These are phyloP conservation scores for Saccharomycopsis olivae DNA, from an alignment of 805 yeast genomes.

Conservation along the genomic window DNA sequence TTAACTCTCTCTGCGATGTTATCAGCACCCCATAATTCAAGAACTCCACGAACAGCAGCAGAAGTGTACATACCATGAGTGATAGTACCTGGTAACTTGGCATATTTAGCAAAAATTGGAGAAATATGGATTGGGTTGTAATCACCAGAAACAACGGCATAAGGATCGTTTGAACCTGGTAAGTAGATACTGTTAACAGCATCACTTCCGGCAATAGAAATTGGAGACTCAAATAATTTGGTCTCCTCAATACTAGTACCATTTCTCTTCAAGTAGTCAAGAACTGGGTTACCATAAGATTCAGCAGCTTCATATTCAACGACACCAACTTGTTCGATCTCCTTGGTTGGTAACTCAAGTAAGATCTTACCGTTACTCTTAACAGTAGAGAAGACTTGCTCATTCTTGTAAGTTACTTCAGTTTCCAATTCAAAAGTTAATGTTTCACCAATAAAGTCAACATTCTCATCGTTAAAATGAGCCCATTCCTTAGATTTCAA, in stretches of 20 bases:
- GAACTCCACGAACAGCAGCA: conserved; percentile 88
- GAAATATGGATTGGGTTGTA: conserved; percentile 98
- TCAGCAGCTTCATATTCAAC: conserved; percentile 84
- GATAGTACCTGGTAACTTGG: conserved; percentile 91
- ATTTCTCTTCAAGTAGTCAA: conserved; percentile 83
- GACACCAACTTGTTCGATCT: conserved; percentile 71
- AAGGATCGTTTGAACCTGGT: conserved; percentile 93
- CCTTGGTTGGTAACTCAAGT: conserved; percentile 87
- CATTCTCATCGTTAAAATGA: conserved; percentile 58
- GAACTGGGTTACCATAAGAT: conserved; percentile 95
- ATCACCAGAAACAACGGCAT: conserved; percentile 96
- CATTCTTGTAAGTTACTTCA: conserved; percentile 68
- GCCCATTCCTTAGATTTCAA: conserved; percentile 97
- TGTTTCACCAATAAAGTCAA: conserved; percentile 67
- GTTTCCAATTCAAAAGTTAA: conserved; percentile 87
- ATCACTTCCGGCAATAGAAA: conserved; percentile 60
- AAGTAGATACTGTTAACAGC: conserved; percentile 55
- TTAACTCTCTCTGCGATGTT: conserved; percentile 92
- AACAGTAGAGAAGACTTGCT: conserved; percentile 66
- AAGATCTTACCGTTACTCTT: conserved; percentile 75
- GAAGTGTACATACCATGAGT: conserved; percentile 99
- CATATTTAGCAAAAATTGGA: conserved; percentile 87
- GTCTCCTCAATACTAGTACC: conserved; percentile 95
- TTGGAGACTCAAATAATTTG: conserved; percentile 76
- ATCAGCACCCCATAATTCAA: conserved; percentile 98